Conservation (phyloP, 352 stramenopile genomes). For the Globisporangium orthogonon region DNA sequence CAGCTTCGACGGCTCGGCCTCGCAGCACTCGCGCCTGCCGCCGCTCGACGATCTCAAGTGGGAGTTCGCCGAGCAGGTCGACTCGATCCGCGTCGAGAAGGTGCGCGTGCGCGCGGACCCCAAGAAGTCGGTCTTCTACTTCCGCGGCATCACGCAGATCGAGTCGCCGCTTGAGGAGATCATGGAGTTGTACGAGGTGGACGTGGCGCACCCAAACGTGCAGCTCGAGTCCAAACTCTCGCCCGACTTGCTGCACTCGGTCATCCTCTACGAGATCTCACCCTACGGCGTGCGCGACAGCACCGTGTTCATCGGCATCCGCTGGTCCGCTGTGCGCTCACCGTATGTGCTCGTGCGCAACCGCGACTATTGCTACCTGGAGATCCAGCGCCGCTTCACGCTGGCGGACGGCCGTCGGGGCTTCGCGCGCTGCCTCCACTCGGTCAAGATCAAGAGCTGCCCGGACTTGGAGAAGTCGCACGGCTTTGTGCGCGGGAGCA, state of each 20-base stretch:
- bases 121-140: slow-evolving; percentile 68
- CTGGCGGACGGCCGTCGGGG: slow-evolving; percentile 46
- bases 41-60: slow-evolving; percentile 44
- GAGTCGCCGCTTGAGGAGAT: slow-evolving; percentile 63
- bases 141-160: slow-evolving; percentile 60
- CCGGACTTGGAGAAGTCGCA: slow-evolving; percentile 77
- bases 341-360: slow-evolving; percentile 72
- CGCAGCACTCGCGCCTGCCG: background rate
- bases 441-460: slow-evolving; percentile 83
- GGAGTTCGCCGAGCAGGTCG: slow-evolving; percentile 66
- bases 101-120: slow-evolving; percentile 55
- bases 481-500: slow-evolving; percentile 69
- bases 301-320: slow-evolving; percentile 68
- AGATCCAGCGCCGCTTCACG: slow-evolving; percentile 67
- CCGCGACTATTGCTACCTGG: slow-evolving; percentile 72
- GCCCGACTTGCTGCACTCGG: slow-evolving; percentile 69
- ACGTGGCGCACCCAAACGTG: slow-evolving; percentile 66
- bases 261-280: slow-evolving; percentile 74
- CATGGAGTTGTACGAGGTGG: slow-evolving; percentile 69
- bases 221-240: slow-evolving; percentile 69
- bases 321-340: slow-evolving; percentile 64
- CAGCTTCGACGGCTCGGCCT: background rate
- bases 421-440: slow-evolving; percentile 74
- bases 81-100: slow-evolving; percentile 71
- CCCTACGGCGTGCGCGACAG: slow-evolving; percentile 42